Conservation (phyloP, 768 basidiomycete species). For the Neoboletus subvelutipes region DNA sequence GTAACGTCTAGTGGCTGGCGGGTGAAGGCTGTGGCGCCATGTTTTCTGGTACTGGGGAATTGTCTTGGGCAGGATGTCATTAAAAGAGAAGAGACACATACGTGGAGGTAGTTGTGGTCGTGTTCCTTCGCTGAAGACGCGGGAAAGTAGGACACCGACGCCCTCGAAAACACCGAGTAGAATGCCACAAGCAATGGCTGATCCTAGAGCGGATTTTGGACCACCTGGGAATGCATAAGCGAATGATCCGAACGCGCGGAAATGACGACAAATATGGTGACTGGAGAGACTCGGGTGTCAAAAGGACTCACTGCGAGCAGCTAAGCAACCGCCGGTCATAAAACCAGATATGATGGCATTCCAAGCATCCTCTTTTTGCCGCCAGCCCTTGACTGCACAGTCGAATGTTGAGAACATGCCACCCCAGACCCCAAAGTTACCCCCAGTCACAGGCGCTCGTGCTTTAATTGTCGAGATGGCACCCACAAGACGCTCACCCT, state of each 20-base stretch:
- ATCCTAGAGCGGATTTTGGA: conserved; percentile 84
- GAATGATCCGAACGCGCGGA: neutral
- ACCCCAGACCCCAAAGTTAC: conserved; percentile 95
- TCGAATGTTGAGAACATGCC: conserved; percentile 99
- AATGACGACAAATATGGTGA: neutral
- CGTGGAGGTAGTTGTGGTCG: conserved; percentile 78
- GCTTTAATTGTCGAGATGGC: conserved; percentile 97
- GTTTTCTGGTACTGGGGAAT: conserved; percentile 48
- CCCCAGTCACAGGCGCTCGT: conserved; percentile 95
- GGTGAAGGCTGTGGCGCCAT: conserved; percentile 51
- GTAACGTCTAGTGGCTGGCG: conserved; percentile 51
- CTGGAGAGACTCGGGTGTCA: neutral
- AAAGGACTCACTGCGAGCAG: conserved; percentile 77
- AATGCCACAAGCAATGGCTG: conserved; percentile 96
- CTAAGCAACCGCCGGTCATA: conserved; percentile 96
- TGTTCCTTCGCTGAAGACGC: conserved; percentile 83
- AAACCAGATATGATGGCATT: conserved; percentile 98
- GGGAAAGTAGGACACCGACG: conserved; percentile 87
- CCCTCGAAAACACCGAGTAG: conserved; percentile 93
- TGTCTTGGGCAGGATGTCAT: conserved; percentile 3
- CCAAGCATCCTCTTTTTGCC: conserved; percentile 99
- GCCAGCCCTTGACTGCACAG: conserved; percentile 94
- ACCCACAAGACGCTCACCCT: conserved; percentile 94
- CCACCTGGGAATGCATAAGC: conserved; percentile 59
- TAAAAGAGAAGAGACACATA: conserved; percentile 41